Evolutionary conservation across 371 early-diverging fungal genomes (phyloP), one percentile per base, ranked within the genome.

Genomic region (Mucor circinelloides): DNA sequence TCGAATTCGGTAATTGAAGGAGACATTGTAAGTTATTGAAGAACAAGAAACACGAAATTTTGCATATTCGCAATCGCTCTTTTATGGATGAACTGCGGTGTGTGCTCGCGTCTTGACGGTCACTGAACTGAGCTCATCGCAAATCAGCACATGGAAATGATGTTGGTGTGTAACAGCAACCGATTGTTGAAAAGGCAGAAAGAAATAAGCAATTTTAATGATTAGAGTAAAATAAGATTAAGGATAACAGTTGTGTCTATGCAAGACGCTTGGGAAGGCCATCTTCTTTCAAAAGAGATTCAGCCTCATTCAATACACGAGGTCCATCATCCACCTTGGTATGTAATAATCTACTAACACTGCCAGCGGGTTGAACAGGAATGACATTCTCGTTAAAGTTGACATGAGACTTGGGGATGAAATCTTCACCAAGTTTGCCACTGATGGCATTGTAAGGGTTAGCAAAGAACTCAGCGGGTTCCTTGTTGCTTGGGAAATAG

Each of bases 271-370:
- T 80, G 36, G 89, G 89, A 34, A 84, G 73, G 42, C 89, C 89
- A 30, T 85, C 75, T 36, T 71, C 69, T 46, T 86, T 87, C 71
- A 89, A 77, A 72, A 93, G 78, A 56, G 90, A 87, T 6, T 89
- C 87, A 31, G 77, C 69, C 40, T 82, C 69, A 31, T 71, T 71
- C 40, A 95, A 71, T 19, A 93, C 76, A 62, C 95, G 87, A n/a
- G 99, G 99, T 17, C 98, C 98, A 74, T 95, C 96, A 64, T 95
- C 95, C 21, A 95, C 90, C 72, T 86, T 85, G 58, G 97, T 95
- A 81, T 94, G 94, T 70, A 99, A 86, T 68, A 97, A 89, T 67
- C 95, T 89, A 58, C 89, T 91, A 60, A 99, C 90, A 55, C 89
- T 85, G 21, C 93, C 95, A 30, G 76, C 76, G 28, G 91, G 81